Evolutionary conservation across 148 eudicot species (phyloP).

Genomic region (Tetragonia tetragonoides): DNA sequence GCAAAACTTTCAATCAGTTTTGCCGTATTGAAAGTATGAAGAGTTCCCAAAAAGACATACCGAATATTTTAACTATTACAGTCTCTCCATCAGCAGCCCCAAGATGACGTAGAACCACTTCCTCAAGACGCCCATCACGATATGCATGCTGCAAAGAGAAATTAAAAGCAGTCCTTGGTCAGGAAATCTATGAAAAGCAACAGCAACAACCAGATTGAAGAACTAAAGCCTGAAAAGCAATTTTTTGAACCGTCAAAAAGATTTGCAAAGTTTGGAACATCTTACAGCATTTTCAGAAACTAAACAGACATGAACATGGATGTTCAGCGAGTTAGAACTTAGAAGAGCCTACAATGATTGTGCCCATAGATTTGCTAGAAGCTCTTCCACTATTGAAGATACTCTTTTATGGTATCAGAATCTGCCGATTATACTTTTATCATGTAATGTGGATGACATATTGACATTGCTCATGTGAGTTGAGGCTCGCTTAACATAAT

Average conservation of each 20-base stretch:
- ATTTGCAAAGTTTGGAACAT: neutral
- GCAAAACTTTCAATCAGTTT: neutral
- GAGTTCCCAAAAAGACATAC: slow-evolving; percentile 26
- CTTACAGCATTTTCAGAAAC: neutral
- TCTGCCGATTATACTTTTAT: too few species aligned
- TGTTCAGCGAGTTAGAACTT: too few species aligned
- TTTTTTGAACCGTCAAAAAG: neutral
- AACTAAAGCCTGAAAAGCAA: neutral
- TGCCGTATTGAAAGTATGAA: neutral
- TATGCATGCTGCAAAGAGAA: slow-evolving; percentile 63
- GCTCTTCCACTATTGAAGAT: too few species aligned
- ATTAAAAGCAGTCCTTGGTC: neutral
- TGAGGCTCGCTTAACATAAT: too few species aligned
- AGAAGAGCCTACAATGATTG: too few species aligned
- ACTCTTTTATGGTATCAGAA: too few species aligned
- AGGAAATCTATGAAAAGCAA: slow-evolving; percentile 5
- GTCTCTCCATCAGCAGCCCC: slow-evolving; percentile 75
- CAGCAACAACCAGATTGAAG: neutral
- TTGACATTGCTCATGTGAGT: too few species aligned
- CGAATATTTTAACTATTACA: slow-evolving; percentile 69
- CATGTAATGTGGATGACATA: too few species aligned
- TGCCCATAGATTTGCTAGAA: too few species aligned
- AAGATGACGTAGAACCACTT: slow-evolving; percentile 74
- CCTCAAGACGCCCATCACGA: slow-evolving; percentile 82
- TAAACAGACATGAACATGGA: neutral